Conservation (phyloP, 148 eudicot species). For the Talinum fruticosum region DNA sequence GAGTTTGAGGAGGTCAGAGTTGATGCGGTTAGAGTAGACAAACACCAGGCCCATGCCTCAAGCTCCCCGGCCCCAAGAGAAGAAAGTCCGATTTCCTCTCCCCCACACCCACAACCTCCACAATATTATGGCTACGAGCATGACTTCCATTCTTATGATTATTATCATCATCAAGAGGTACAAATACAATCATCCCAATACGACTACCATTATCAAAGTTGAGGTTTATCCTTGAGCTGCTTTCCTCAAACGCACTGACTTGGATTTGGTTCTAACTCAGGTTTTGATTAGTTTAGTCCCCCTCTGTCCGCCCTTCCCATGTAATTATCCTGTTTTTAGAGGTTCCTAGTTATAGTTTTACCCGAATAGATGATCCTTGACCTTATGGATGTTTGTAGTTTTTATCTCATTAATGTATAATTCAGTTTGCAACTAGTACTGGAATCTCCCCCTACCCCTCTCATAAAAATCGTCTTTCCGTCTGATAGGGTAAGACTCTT, state of each 20-base stretch:
- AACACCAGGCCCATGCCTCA: conserved; percentile 37
- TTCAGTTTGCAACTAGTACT: background rate
- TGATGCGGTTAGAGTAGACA: conserved; percentile 52
- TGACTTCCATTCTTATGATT: conserved; percentile 35
- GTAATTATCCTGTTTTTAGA: conserved; percentile 1
- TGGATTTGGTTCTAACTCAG: conserved; percentile 1
- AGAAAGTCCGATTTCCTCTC: conserved; percentile 24
- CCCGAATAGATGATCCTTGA: background rate
- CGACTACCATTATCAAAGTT: conserved; percentile 33
- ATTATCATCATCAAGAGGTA: conserved; percentile 42
- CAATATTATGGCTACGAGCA: conserved; percentile 29
- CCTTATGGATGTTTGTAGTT: background rate
- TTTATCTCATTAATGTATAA: background rate
- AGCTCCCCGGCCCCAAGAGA: conserved; percentile 35
- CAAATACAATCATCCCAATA: conserved; percentile 25
- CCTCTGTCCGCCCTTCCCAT: background rate
- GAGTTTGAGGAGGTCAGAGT: conserved; percentile 57
- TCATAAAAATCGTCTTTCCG: background rate
- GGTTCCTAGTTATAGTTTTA: background rate
- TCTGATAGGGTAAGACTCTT: background rate
- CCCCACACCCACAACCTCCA: conserved; percentile 26
- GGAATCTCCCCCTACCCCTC: background rate
- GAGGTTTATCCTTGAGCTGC: background rate
- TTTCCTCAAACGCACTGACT: conserved; percentile 7
- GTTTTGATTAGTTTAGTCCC: conserved; percentile 6